Conservation (phyloP, 768 basidiomycete genomes). For the Boletus fagicola region DNA sequence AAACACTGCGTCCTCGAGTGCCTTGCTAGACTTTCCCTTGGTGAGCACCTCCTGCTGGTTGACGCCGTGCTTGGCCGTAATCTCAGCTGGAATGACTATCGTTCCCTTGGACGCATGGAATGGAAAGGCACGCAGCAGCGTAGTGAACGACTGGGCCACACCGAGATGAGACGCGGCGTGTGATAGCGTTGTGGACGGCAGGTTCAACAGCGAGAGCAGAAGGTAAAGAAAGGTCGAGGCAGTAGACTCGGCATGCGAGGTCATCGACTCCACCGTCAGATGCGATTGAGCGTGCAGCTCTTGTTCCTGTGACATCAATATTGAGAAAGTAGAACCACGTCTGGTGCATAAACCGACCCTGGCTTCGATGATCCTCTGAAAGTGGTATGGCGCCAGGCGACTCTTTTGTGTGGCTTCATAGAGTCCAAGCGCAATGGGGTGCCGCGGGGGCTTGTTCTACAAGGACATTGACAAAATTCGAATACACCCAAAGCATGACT, state of each 20-base stretch:
- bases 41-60: constrained; percentile 79
- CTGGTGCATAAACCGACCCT: constrained; percentile 48
- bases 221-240: constrained; percentile 77
- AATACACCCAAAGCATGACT: constrained; percentile 23
- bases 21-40: constrained; percentile 49
- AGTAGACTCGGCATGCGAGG: constrained; percentile 75
- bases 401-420: constrained; percentile 49
- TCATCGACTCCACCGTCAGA: constrained; percentile 65
- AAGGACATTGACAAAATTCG: constrained; percentile 17
- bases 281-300: constrained; percentile 65
- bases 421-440: constrained; percentile 78
- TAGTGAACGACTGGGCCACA: constrained; percentile 65
- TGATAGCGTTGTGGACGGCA: constrained; percentile 55
- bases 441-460: constrained; percentile 73
- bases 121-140: constrained; percentile 72
- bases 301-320: constrained; percentile 48
- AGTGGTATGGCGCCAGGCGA: constrained; percentile 67
- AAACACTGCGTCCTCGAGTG: constrained; percentile 75
- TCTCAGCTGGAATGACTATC: constrained; percentile 77
- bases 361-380: constrained; percentile 82
- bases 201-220: constrained; percentile 62
- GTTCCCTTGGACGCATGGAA: constrained; percentile 70
- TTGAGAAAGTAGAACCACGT: constrained; percentile 13
- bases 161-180: constrained; percentile 86
- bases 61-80: constrained; percentile 75